These are phyloP conservation scores for Metschnikowia anglica DNA, from an alignment of 805 yeast genomes.

Conservation along the genomic window DNA sequence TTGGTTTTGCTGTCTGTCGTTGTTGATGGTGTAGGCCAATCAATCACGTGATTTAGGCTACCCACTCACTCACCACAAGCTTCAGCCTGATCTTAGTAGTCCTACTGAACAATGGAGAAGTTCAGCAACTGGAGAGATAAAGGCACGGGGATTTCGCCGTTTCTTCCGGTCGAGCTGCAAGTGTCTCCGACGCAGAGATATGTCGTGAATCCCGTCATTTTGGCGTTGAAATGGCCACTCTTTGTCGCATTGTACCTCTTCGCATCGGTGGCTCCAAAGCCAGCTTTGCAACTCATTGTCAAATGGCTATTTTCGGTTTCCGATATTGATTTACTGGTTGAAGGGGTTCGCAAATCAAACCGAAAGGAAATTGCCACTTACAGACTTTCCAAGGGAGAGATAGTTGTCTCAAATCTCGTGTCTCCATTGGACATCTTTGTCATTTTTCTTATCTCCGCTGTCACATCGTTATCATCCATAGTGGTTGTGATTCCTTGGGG, in stretches of 20 bases:
- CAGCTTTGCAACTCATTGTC: slow-evolving; percentile 20
- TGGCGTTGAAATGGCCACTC: slow-evolving; percentile 34
- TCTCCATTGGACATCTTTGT: slow-evolving; percentile 57
- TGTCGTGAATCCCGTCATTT: slow-evolving; percentile 14
- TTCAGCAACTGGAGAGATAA: slow-evolving; percentile 83
- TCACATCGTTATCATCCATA: slow-evolving; percentile 21
- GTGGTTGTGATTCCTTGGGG: slow-evolving; percentile 42
- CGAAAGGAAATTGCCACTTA: slow-evolving; percentile 27
- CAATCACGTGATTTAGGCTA: slow-evolving; percentile 4
- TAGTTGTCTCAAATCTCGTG: slow-evolving; percentile 55
- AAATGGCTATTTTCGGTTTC: slow-evolving; percentile 36
- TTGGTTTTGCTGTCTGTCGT: no score
- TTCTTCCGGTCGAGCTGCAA: slow-evolving; percentile 54
- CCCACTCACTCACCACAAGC: background rate
- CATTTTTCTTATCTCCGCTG: slow-evolving; percentile 30
- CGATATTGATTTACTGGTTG: slow-evolving; percentile 40
- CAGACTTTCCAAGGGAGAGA: slow-evolving; percentile 45
- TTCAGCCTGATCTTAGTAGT: no score
- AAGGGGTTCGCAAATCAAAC: slow-evolving; percentile 50
- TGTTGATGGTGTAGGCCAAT: background rate
- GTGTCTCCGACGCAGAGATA: slow-evolving; percentile 11
- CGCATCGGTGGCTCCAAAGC: slow-evolving; percentile 23
- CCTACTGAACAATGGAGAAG: slow-evolving; percentile 21
- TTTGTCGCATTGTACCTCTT: slow-evolving; percentile 16
- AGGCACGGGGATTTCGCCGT: slow-evolving; percentile 93